A percentile compares a stretch with the other conserved stretches of the same genome.
These are phyloP conservation scores for Amanita rimosa DNA, from an alignment of 768 basidiomycete species.

Conservation along the genomic window DNA sequence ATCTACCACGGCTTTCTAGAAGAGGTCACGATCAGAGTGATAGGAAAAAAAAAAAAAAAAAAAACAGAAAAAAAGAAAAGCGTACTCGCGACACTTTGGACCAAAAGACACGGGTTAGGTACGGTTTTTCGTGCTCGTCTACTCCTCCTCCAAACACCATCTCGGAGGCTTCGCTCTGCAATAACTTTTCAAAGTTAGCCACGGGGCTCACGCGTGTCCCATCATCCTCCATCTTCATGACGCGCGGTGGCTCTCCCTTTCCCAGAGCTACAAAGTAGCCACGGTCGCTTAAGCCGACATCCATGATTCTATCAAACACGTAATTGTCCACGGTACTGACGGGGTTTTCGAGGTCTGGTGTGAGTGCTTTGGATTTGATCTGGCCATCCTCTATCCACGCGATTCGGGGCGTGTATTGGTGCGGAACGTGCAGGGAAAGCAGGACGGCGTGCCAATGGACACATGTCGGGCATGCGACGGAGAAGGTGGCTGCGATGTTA, in stretches of 20 bases:
- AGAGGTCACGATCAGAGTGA: neutral
- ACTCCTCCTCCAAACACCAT: constrained; percentile 50
- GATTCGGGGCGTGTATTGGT: constrained; percentile 17
- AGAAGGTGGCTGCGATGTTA: constrained; percentile 21
- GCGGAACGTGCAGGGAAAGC: constrained; percentile 14
- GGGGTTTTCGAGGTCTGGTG: neutral
- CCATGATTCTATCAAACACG: constrained; percentile 41
- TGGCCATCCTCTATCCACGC: constrained; percentile 44
- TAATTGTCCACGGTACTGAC: neutral
- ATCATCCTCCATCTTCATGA: constrained; percentile 39
- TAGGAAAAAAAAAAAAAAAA: neutral
- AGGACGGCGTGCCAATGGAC: constrained; percentile 6
- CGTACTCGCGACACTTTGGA: constrained; percentile 42
- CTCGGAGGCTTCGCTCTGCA: constrained; percentile 27
- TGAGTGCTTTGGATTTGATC: constrained; percentile 32
- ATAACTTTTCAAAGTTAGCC: constrained; percentile 7
- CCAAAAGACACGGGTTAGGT: constrained; percentile 60
- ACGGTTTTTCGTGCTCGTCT: constrained; percentile 36
- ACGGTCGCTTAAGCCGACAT: constrained; percentile 43
- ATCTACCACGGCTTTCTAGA: constrained; percentile 44
- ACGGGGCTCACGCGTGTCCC: constrained; percentile 13
- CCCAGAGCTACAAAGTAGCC: constrained; percentile 54
- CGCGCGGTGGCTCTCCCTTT: constrained; percentile 41
- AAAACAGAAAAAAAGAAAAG: neutral
- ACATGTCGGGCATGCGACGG: constrained; percentile 13